Evolutionary conservation across 495 filamentous ascomycete genomes (phyloP).

Genomic region (Talaromyces proteolyticus): DNA sequence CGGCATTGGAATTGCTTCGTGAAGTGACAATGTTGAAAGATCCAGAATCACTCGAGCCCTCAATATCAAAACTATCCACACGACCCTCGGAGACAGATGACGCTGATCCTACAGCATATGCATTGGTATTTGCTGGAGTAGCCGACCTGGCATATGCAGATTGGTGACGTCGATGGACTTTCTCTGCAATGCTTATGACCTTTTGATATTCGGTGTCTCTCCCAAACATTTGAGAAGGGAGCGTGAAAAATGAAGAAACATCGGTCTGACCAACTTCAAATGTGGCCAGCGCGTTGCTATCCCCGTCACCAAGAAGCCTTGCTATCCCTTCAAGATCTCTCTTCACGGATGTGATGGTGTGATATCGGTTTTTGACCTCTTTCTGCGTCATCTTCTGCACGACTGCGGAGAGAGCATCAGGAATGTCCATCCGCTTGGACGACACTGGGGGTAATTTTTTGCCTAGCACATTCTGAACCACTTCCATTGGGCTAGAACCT

Average conservation of each 20-base stretch:
- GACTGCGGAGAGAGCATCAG: slow-evolving; percentile 70
- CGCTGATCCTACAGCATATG: slow-evolving; percentile 44
- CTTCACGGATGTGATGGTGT: slow-evolving; percentile 75
- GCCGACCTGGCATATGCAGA: slow-evolving; percentile 37
- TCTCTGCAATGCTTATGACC: slow-evolving; percentile 67
- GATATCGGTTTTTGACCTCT: slow-evolving; percentile 74
- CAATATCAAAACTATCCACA: slow-evolving; percentile 46
- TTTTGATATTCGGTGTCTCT: slow-evolving; percentile 62
- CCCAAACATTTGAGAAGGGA: slow-evolving; percentile 75
- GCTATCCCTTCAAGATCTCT: slow-evolving; percentile 67
- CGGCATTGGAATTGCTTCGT: slow-evolving; percentile 31
- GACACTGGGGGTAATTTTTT: slow-evolving; percentile 70
- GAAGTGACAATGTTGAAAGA: slow-evolving; percentile 39
- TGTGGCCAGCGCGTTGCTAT: slow-evolving; percentile 57
- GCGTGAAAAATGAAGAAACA: slow-evolving; percentile 79
- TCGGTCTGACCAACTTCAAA: slow-evolving; percentile 71
- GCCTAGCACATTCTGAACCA: slow-evolving; percentile 79
- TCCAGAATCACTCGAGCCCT: slow-evolving; percentile 47
- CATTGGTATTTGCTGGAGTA: slow-evolving; percentile 24
- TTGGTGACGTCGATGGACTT: slow-evolving; percentile 57
- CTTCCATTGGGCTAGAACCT: slow-evolving; percentile 72
- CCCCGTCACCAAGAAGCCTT: slow-evolving; percentile 67
- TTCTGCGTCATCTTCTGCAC: slow-evolving; percentile 90
- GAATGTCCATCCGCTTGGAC: slow-evolving; percentile 68
- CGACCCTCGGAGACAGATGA: slow-evolving; percentile 53